These are phyloP conservation scores for Rhodofomes roseus DNA, from an alignment of 1,284 basidiomycete genomes.

Conservation along the genomic window DNA sequence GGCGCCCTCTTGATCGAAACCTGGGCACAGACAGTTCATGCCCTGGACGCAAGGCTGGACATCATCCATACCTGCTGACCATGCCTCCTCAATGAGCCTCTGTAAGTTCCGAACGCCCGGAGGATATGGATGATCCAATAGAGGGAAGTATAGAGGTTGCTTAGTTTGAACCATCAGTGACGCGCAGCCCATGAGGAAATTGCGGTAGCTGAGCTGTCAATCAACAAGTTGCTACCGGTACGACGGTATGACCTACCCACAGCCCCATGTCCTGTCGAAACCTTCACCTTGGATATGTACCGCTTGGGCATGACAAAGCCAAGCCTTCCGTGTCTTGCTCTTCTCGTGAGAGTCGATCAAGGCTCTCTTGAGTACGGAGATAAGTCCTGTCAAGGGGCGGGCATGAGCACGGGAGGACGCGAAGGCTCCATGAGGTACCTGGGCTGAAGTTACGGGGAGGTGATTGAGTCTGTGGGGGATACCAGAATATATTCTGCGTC, in stretches of 20 bases:
- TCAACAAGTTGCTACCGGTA: not conserved
- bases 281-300: slow-evolving; percentile 57
- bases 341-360: slow-evolving; percentile 49
- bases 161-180: slow-evolving; percentile 61
- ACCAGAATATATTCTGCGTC: slow-evolving; percentile 61
- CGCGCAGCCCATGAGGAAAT: slow-evolving; percentile 80
- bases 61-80: slow-evolving; percentile 51
- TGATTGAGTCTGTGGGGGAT: slow-evolving; percentile 36
- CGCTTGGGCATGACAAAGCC: slow-evolving; percentile 58
- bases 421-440: slow-evolving; percentile 37
- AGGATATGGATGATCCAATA: slow-evolving; percentile 50
- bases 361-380: slow-evolving; percentile 58
- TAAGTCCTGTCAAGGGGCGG: slow-evolving; percentile 50
- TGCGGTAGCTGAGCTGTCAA: slow-evolving; percentile 63
- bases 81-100: slow-evolving; percentile 75
- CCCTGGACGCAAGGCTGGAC: not conserved
- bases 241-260: slow-evolving; percentile 47
- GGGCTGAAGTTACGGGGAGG: slow-evolving; percentile 75
- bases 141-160: slow-evolving; percentile 56
- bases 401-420: too few species aligned
- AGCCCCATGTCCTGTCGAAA: slow-evolving; percentile 71
- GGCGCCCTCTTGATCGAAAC: slow-evolving; percentile 71
- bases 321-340: slow-evolving; percentile 54
- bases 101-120: slow-evolving; percentile 77
- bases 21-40: slow-evolving; percentile 32